Evolutionary conservation across 2,329 filamentous ascomycete species (phyloP), one percentile per base, ranked within the genome.

Genomic region (Huntiella moniliformis): DNA sequence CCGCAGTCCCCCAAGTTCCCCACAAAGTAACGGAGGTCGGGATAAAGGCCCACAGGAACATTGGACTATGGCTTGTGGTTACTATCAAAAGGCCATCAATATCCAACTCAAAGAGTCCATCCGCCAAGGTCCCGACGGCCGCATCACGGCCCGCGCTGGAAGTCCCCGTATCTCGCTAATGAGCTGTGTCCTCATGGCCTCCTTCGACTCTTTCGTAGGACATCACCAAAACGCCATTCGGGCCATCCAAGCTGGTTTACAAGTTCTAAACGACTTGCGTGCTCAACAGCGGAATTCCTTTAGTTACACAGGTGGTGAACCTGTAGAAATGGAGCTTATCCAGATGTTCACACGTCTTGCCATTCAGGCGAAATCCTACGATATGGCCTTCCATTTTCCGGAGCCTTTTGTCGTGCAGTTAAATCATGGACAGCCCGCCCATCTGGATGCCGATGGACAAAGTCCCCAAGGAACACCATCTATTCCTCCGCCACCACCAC

Each of bases 311-410:
- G 42, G 18, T 7, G 67, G 66, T 44, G 68, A 70, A 46, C 63
- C 68, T 0, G 63, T 73, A 4, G 71, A 75, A 51, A 66, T 72
- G 43, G 74, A 78, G 53, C 63, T 79, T 18, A 63, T 73, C 4
- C 70, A 73, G 42, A 77, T 78, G 62, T 78, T 78, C 53, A 76
- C 70, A 1, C 67, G 74, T 4, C 62, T 78, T 2, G 73, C 73
- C 2, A 74, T 78, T 38, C 74, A 78, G 56, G 74, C 74, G 38
- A 79, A 78, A 54, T 77, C 73, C 0, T 79, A 79, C 55, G 74
- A 78, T 53, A 73, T 78, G 72, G 74, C 74, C 31, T 79, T 78
- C 54, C 74, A 79, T 55, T 77, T 78, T 49, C 74, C 74, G 1
- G 65, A 73, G 28, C 73, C 74, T 1, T 75, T 68, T 47, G 73